phyloP scores from a whole-genome alignment of 441 rosid genomes.

The Gossypium davidsonii region DNA sequence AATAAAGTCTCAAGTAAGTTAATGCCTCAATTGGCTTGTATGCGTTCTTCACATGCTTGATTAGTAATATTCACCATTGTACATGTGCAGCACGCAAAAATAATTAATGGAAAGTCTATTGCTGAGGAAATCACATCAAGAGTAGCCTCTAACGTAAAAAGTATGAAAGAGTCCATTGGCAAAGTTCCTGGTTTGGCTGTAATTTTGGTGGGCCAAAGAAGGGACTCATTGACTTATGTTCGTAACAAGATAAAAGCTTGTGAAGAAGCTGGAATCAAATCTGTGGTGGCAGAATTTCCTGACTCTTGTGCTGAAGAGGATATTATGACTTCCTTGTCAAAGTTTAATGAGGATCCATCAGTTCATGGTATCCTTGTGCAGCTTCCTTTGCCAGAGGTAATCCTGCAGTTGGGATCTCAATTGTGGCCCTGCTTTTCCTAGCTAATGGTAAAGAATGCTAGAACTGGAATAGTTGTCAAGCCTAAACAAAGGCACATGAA shows the following conservation, averaged over 20 bases:
- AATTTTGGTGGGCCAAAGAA: constrained; percentile 73
- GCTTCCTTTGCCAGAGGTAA: constrained; percentile 93
- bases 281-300: constrained; percentile 51
- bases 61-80: constrained; percentile 32
- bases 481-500: background rate
- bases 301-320: constrained; percentile 50
- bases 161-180: constrained; percentile 63
- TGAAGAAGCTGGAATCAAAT: constrained; percentile 79
- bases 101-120: constrained; percentile 71
- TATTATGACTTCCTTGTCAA: constrained; percentile 36
- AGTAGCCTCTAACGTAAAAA: constrained; percentile 49
- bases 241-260: constrained; percentile 78
- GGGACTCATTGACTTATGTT: constrained; percentile 74
- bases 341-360: constrained; percentile 53
- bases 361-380: constrained; percentile 89
- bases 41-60: constrained; percentile 3
- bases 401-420: constrained; percentile 13
- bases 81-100: constrained; percentile 32
- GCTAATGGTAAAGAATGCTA: background rate
- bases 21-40: background rate
- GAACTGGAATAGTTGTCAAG: constrained; percentile 5
- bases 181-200: constrained; percentile 89
- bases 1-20: background rate
- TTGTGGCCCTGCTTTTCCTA: background rate
- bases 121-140: constrained; percentile 66